Percentiles rank a stretch among this genome's conserved stretches.
Evolutionary conservation across 768 basidiomycete species (phyloP).

Genomic region (Hortiboletus campestris): DNA sequence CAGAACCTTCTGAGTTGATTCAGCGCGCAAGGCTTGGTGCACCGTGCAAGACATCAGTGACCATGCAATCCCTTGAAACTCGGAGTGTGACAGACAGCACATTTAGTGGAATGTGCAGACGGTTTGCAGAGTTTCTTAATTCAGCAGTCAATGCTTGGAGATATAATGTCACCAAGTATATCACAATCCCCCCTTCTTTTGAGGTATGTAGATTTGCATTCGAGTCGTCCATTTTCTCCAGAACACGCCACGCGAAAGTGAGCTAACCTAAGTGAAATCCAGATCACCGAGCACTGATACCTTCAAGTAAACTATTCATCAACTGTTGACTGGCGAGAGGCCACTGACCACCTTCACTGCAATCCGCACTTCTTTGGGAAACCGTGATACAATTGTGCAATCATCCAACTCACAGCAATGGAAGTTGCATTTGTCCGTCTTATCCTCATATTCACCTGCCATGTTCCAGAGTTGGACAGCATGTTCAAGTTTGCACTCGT

Average conservation of each 20-base stretch:
- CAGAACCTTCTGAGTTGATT: no score
- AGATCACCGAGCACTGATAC: slow-evolving; percentile 25
- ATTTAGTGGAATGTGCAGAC: background rate
- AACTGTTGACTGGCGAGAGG: slow-evolving; percentile 26
- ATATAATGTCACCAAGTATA: background rate
- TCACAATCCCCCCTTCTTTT: background rate
- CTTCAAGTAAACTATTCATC: slow-evolving; percentile 31
- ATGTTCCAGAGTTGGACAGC: background rate
- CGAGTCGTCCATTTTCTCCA: background rate
- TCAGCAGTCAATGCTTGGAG: background rate
- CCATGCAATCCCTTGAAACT: background rate
- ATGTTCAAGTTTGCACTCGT: slow-evolving; percentile 17
- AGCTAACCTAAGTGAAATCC: no score
- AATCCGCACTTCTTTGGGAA: slow-evolving; percentile 29
- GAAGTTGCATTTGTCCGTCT: slow-evolving; percentile 14
- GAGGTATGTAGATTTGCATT: background rate
- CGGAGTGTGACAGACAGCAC: background rate
- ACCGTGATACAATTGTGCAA: slow-evolving; percentile 28
- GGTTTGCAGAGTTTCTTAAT: background rate
- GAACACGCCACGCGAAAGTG: no score
- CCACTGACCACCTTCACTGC: slow-evolving; percentile 29
- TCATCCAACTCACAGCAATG: slow-evolving; percentile 11
- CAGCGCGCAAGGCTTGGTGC: background rate
- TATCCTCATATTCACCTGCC: slow-evolving; percentile 22
- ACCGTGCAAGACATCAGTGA: no score